Conservation (phyloP, 768 basidiomycete genomes). For the Serpula lacrymans region DNA sequence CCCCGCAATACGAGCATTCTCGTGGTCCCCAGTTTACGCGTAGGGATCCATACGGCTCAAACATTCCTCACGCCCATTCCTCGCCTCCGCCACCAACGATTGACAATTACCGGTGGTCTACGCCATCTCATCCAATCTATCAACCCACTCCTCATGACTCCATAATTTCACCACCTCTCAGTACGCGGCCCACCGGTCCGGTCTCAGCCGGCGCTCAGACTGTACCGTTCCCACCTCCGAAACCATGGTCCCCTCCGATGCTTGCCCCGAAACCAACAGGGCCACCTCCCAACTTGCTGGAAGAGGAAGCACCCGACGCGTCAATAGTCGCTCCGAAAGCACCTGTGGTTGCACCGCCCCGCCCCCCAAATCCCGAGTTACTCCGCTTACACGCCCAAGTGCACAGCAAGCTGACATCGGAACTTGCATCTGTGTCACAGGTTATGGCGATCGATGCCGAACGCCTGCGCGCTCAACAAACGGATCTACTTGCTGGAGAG, state of each 20-base stretch:
- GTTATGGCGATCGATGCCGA: conserved; percentile 65
- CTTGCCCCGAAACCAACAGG: background rate
- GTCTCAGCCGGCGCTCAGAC: conserved; percentile 26
- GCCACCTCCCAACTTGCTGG: conserved; percentile 56
- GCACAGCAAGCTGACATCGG: conserved; percentile 68
- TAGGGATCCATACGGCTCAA: conserved; percentile 15
- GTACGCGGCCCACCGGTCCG: conserved; percentile 12
- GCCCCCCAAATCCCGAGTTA: conserved; percentile 88
- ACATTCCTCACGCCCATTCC: conserved; percentile 13
- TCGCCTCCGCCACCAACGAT: conserved; percentile 16
- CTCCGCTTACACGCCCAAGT: conserved; percentile 75
- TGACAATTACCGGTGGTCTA: conserved; percentile 25
- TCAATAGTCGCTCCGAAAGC: conserved; percentile 23
- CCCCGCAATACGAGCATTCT: conserved; percentile 24
- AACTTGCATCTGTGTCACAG: conserved; percentile 68
- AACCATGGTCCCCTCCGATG: conserved; percentile 16
- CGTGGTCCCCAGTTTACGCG: conserved; percentile 13
- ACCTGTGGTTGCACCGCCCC: conserved; percentile 54
- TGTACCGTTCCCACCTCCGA: conserved; percentile 18
- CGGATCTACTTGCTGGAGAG: conserved; percentile 83
- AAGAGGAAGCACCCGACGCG: conserved; percentile 43
- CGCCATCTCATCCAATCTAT: conserved; percentile 25
- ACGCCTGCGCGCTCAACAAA: conserved; percentile 74
- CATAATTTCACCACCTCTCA: conserved; percentile 22
- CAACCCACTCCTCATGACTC: conserved; percentile 19